These are phyloP conservation scores for Ceratocystis diversiconidia DNA, from an alignment of 2,329 filamentous ascomycete species.

Conservation along the genomic window DNA sequence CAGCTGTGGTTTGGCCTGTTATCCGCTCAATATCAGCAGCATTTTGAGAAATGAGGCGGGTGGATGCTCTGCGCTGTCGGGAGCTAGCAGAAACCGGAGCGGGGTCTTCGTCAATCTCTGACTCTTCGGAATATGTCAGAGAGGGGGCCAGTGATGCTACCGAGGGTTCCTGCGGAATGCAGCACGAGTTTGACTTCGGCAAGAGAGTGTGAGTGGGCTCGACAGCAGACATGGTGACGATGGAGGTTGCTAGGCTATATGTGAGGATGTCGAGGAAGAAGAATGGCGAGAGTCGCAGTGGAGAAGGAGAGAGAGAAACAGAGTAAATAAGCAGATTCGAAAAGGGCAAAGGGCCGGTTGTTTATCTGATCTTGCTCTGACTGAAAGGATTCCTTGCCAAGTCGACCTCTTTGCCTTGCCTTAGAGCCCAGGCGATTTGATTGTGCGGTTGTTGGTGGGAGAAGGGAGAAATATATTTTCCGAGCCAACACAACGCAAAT, in stretches of 20 bases:
- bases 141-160: conserved; percentile 43
- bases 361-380: conserved; percentile 2
- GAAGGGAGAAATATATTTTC: not conserved
- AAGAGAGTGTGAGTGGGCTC: conserved; percentile 24
- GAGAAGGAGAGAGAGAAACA: not conserved
- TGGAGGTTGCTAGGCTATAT: not conserved
- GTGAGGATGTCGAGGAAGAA: not conserved
- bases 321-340: not conserved
- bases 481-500: not conserved
- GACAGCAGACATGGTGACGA: conserved; percentile 20
- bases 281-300: not conserved
- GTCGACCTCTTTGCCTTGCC: not conserved
- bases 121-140: conserved; percentile 48
- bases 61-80: conserved; percentile 51
- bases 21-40: conserved; percentile 48
- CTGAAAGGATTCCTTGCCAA: not conserved
- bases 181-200: conserved; percentile 25
- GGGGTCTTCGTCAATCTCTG: conserved; percentile 42
- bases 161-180: conserved; percentile 29
- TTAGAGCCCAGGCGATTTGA: not conserved
- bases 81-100: conserved; percentile 28
- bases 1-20: conserved; percentile 48
- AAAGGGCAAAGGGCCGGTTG: not conserved
- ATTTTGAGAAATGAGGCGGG: conserved; percentile 50
- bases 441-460: not conserved